Conservation (phyloP, 1,139 yeast species). For the Nakaseomyces kungkrabaensis region DNA sequence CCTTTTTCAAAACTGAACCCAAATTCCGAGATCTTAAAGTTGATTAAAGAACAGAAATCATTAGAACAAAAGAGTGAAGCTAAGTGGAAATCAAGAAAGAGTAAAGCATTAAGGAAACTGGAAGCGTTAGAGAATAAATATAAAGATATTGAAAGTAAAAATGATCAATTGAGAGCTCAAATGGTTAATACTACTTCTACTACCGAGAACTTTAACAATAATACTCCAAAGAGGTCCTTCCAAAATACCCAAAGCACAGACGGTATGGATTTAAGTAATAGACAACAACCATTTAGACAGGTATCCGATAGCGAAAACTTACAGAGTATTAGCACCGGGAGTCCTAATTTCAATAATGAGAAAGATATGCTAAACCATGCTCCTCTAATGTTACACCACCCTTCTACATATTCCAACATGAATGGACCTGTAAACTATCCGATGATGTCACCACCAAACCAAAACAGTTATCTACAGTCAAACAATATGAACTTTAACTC, state of each 20-base stretch:
- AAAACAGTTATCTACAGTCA: not conserved
- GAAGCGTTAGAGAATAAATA: slow-evolving; percentile 18
- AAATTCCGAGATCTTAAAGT: slow-evolving; percentile 11
- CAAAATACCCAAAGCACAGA: not conserved
- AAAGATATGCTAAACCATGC: not conserved
- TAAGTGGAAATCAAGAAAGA: slow-evolving; percentile 19
- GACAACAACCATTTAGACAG: not conserved
- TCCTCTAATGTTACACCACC: slow-evolving; percentile 16
- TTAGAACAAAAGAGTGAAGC: slow-evolving; percentile 21
- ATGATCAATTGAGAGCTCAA: slow-evolving; percentile 18
- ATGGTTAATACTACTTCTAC: slow-evolving; percentile 13
- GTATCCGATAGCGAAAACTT: not conserved
- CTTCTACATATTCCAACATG: slow-evolving; percentile 13
- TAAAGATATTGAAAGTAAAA: slow-evolving; percentile 15
- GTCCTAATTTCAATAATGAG: not conserved
- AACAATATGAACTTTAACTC: not conserved
- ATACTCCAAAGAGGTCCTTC: not conserved
- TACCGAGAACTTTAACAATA: slow-evolving; percentile 13
- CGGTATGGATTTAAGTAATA: not conserved
- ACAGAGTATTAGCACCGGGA: not conserved
- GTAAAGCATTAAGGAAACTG: slow-evolving; percentile 14
- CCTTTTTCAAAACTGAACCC: not conserved
- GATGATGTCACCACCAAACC: slow-evolving; percentile 4
- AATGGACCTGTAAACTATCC: not conserved
- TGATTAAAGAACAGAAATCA: slow-evolving; percentile 21